Conservation (phyloP, 2,329 filamentous ascomycete species). For the Sclerotinia spermophila region DNA sequence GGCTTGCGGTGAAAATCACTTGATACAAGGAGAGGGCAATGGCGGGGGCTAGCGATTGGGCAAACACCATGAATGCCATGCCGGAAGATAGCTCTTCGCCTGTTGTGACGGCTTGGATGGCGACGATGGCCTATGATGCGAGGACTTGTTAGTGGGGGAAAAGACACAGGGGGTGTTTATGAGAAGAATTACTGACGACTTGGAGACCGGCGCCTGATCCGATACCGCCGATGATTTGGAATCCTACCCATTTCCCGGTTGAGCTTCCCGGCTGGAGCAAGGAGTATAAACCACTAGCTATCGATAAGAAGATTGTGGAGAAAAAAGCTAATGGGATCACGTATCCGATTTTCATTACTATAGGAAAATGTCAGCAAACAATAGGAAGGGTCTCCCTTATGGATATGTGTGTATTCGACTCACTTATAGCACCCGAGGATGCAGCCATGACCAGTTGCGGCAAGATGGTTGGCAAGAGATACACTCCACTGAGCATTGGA, state of each 20-base stretch:
- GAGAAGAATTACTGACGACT: no score
- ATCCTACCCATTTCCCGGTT: slow-evolving; percentile 22
- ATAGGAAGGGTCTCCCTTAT: not conserved
- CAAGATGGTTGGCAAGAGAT: slow-evolving; percentile 28
- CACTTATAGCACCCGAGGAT: slow-evolving; percentile 25
- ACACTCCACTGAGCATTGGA: slow-evolving; percentile 29
- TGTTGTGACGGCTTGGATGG: not conserved
- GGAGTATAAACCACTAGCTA: no score
- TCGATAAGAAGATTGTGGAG: slow-evolving; percentile 34
- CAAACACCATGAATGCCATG: not conserved
- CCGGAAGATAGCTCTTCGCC: not conserved
- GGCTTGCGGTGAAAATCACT: not conserved
- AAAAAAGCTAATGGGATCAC: slow-evolving; percentile 37
- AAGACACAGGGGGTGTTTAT: no score
- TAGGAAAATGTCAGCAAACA: not conserved
- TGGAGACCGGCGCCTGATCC: slow-evolving; percentile 22
- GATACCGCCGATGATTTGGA: slow-evolving; percentile 22
- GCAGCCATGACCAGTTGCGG: slow-evolving; percentile 19
- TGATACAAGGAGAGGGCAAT: not conserved
- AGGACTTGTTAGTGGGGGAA: no score
- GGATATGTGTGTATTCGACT: no score
- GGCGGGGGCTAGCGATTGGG: not conserved
- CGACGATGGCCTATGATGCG: not conserved
- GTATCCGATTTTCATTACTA: slow-evolving; percentile 31
- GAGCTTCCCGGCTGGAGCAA: slow-evolving; percentile 19